These are phyloP conservation scores for Backusella sp. DNA, from an alignment of 192 early-diverging fungal genomes.

Conservation along the genomic window DNA sequence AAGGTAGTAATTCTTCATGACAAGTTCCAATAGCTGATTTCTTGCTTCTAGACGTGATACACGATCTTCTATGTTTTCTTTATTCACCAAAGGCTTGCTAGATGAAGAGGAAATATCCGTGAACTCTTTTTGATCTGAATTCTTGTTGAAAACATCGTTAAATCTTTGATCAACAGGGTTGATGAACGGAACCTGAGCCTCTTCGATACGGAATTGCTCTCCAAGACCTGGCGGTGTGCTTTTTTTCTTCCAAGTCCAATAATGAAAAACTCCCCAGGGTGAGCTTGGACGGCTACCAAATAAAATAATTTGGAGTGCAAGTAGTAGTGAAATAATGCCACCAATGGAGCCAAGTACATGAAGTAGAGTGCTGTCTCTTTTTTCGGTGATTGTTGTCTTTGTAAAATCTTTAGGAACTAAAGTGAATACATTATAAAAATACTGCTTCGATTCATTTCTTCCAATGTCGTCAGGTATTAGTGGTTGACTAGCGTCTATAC, in stretches of 20 bases:
- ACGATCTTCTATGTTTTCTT: not conserved
- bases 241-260: not conserved
- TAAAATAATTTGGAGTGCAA: constrained; percentile 3
- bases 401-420: not conserved
- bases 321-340: constrained; percentile 9
- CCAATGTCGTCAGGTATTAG: not conserved
- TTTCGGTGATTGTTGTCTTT: not conserved
- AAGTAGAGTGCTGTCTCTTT: constrained; percentile 8
- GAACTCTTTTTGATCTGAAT: not conserved
- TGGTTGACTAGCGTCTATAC: not conserved
- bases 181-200: not conserved
- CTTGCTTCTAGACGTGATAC: not conserved
- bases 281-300: not conserved
- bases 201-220: not conserved
- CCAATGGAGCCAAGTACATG: constrained; percentile 4
- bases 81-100: not conserved
- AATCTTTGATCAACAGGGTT: not conserved
- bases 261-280: not conserved
- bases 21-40: constrained; percentile 2
- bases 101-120: too few species aligned
- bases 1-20: not conserved
- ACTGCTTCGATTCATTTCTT: too few species aligned
- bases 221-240: too few species aligned
- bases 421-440: not conserved
- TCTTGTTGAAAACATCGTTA: not conserved